Conservation (phyloP, 2,329 filamentous ascomycete genomes). For the Epichloe sylvatica region DNA sequence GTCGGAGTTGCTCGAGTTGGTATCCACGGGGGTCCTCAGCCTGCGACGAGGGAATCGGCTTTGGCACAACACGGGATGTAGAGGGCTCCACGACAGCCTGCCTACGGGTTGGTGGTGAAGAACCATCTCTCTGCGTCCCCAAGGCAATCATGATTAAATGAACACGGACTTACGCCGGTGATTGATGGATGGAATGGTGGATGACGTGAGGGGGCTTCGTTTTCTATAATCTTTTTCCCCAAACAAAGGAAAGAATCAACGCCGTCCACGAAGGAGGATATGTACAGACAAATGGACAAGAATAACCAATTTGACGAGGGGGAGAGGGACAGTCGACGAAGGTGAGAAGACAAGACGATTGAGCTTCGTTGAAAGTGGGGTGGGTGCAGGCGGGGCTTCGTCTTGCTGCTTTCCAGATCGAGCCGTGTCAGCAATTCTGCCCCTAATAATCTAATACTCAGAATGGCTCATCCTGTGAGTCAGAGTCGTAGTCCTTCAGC, state of each 20-base stretch:
- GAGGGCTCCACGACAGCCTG: slow-evolving; percentile 34
- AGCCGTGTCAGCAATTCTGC: neutral
- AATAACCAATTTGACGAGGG: neutral
- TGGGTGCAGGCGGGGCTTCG: neutral
- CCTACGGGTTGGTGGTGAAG: slow-evolving; percentile 19
- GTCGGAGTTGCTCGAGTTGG: slow-evolving; percentile 58
- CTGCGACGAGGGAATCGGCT: slow-evolving; percentile 52
- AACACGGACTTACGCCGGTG: neutral
- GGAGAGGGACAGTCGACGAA: neutral
- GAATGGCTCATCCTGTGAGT: slow-evolving; percentile 1
- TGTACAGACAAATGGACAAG: neutral
- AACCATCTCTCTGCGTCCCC: slow-evolving; percentile 15
- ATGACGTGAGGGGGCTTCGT: neutral
- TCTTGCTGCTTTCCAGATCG: neutral
- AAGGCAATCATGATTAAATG: slow-evolving; percentile 25
- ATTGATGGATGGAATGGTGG: neutral
- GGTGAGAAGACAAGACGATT: neutral
- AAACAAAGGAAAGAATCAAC: neutral
- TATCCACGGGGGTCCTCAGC: slow-evolving; percentile 57
- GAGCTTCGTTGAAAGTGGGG: no score
- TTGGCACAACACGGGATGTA: slow-evolving; percentile 40
- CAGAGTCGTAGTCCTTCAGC: neutral
- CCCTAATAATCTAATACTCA: neutral
- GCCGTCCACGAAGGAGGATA: neutral
- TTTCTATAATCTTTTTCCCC: neutral